phyloP scores from a whole-genome alignment of 805 yeast species.

The Candida koratica region DNA sequence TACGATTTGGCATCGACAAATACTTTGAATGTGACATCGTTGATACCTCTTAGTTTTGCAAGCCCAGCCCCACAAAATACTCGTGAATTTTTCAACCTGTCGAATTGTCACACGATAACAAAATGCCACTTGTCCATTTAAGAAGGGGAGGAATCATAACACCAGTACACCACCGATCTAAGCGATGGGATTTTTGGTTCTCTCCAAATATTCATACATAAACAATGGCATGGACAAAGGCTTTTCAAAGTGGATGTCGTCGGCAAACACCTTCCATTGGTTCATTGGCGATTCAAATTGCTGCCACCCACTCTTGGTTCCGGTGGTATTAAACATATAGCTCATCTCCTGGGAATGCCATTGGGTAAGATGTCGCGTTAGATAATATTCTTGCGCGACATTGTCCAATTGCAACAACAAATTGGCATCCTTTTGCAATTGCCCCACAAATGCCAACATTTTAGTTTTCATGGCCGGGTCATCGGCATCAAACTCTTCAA shows the following conservation, averaged over 20 bases:
- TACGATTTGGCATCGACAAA: too few relatives aligned
- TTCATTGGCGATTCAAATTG: constrained; percentile 17
- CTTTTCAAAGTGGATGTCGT: constrained; percentile 18
- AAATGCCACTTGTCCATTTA: too few relatives aligned
- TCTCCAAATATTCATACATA: constrained; percentile 22
- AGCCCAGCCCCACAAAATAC: too few relatives aligned
- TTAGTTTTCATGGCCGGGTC: constrained; percentile 7
- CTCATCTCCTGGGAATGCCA: constrained; percentile 22
- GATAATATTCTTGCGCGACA: constrained; percentile 14
- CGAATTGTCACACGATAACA: too few relatives aligned
- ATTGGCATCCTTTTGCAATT: constrained; percentile 10
- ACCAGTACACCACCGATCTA: too few relatives aligned
- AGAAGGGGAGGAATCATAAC: too few relatives aligned
- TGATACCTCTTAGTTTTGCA: too few relatives aligned
- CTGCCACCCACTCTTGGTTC: neutral
- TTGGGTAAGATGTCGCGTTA: constrained; percentile 20
- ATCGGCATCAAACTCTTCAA: constrained; percentile 4
- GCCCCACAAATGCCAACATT: constrained; percentile 13
- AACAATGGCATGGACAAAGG: constrained; percentile 26
- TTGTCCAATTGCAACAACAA: constrained; percentile 9
- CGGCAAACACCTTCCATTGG: constrained; percentile 20
- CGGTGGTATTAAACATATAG: constrained; percentile 13
- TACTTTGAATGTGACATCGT: too few relatives aligned
- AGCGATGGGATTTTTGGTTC: too few relatives aligned
- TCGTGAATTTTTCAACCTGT: too few relatives aligned